phyloP scores from a whole-genome alignment of 2,329 filamentous ascomycete species.

The Alternaria burnsii region DNA sequence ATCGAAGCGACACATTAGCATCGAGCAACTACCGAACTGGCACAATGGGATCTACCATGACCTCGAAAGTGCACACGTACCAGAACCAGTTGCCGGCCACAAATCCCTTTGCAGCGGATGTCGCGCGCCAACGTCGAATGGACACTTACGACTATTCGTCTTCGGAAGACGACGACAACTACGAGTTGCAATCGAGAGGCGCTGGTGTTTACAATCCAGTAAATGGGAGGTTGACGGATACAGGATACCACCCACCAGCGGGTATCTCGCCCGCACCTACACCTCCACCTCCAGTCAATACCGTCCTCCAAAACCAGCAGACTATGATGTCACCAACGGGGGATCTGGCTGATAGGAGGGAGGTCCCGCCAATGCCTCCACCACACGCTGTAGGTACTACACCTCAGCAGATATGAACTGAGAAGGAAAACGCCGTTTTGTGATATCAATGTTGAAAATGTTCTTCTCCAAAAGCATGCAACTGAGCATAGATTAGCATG shows the following conservation, averaged over 20 bases:
- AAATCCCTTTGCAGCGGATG: slow-evolving; percentile 43
- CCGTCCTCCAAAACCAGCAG: slow-evolving; percentile 18
- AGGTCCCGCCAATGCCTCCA: slow-evolving; percentile 34
- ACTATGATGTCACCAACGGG: slow-evolving; percentile 32
- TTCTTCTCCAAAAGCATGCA: background rate
- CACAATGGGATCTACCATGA: slow-evolving; percentile 37
- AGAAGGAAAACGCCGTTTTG: background rate
- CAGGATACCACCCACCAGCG: slow-evolving; percentile 45
- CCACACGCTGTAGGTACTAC: slow-evolving; percentile 42
- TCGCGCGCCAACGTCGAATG: slow-evolving; percentile 36
- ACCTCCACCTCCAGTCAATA: slow-evolving; percentile 38
- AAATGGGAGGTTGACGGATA: slow-evolving; percentile 44
- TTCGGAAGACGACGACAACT: slow-evolving; percentile 50
- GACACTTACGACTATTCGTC: slow-evolving; percentile 51
- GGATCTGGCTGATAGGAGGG: slow-evolving; percentile 42
- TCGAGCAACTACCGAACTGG: slow-evolving; percentile 40
- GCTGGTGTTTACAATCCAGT: slow-evolving; percentile 45
- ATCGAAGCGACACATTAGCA: slow-evolving; percentile 43
- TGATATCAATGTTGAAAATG: background rate
- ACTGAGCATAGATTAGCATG: background rate
- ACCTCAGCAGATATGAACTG: slow-evolving; percentile 37
- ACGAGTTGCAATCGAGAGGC: slow-evolving; percentile 43
- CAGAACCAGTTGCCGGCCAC: slow-evolving; percentile 43
- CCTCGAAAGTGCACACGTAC: slow-evolving; percentile 44
- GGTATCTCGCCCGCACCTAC: slow-evolving; percentile 44